Conservation (phyloP, 345 rosid species). For the Lagerstroemia speciosa region DNA sequence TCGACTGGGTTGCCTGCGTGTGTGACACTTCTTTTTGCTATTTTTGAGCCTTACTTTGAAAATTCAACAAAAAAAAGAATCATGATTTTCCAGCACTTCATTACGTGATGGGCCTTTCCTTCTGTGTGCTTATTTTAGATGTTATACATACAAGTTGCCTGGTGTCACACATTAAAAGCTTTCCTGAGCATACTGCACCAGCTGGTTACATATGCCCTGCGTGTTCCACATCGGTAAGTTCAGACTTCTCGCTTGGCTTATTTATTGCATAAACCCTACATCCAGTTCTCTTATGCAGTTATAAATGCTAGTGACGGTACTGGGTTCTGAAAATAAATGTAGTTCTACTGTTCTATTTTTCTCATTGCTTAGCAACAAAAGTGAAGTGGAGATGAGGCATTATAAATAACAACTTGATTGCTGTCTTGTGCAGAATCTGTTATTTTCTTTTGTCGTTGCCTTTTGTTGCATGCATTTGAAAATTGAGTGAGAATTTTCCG, state of each 20-base stretch:
- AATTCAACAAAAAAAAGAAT: neutral
- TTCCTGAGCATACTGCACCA: constrained; percentile 93
- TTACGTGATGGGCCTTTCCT: constrained; percentile 9
- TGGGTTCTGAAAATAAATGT: neutral
- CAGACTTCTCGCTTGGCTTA: neutral
- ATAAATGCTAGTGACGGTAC: neutral
- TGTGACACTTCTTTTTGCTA: constrained; percentile 14
- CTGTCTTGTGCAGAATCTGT: neutral
- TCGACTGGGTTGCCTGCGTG: constrained; percentile 98
- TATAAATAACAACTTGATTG: too few species aligned
- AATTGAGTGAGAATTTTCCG: neutral
- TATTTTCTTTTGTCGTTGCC: neutral
- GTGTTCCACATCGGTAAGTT: constrained; percentile 75
- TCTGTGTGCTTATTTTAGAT: constrained; percentile 39
- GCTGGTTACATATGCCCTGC: constrained; percentile 91
- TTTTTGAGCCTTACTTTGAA: neutral
- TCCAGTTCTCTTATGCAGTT: neutral
- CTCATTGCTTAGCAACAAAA: neutral
- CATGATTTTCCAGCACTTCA: neutral
- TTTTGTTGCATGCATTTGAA: neutral
- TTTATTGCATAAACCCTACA: neutral
- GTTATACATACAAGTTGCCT: constrained; percentile 83
- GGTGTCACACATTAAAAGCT: constrained; percentile 71
- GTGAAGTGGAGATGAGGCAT: neutral
- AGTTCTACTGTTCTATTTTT: neutral